Base-by-base conservation (phyloP, 768 basidiomycete species). In the Lanmaoa pseudosensibilis region DNA sequence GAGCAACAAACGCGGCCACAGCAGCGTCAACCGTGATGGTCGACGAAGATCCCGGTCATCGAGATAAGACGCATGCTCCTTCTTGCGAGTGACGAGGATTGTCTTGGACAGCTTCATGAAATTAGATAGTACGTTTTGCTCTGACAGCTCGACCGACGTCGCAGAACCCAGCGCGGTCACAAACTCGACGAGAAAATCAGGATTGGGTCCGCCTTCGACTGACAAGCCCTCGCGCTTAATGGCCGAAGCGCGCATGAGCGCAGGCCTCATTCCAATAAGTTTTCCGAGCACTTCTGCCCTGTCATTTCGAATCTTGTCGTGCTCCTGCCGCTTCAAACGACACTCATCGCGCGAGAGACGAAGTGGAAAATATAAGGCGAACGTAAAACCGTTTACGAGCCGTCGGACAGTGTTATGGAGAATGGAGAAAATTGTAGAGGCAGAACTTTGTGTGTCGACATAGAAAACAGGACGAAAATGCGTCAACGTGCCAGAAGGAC, bases 1-100 rank as follows among this genome's bases (percentile, higher is more conserved):
- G 34, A 96, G 68, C 23, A 98, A 72, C 10, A 94, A 71, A 30
- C 82, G 85, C 1, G 94, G 94, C 95, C 96, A 98, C 23, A 88
- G 56, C 9, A 86, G 82, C 1, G 84, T 82, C 16, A 91, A 67
- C 5, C 80, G 75, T 2, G 84, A 83, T 0, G 96, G 96, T 16
- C 89, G 83, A 19, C 76, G 70, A 46, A 96, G 82, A 23, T 68
- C 73, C 5, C 65, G 65, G 5, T 18, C 56, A n/a, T 67, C 59
- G 41, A 77, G 61, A 50, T 46, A 80, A 27, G 49, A 65, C 45
- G 50, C 58, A 50, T 71, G 71, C 4, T 65, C 70, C 55, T 63
- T 34, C 41, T 68, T 65, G 56, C 71, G 74, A 13, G 71, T 62
- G 46, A 62, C 45, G 19, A 72, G 53, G 52, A 70, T 57, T 5